phyloP scores from a whole-genome alignment of 371 early-diverging fungal species.

The Coemansia linderi region DNA sequence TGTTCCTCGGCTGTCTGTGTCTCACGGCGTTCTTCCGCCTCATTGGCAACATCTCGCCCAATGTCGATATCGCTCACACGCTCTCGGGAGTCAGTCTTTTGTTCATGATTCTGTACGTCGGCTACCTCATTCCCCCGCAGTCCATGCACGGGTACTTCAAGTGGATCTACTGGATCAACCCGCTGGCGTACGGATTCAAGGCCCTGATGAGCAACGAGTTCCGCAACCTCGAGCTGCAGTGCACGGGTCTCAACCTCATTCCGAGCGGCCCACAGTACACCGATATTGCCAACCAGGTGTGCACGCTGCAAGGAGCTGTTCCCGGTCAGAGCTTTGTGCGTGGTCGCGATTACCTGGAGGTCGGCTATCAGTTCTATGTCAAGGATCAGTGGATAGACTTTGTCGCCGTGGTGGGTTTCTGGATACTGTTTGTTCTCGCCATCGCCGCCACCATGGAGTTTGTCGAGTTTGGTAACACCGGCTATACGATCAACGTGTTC shows the following conservation, averaged over 20 bases:
- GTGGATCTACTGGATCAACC: slow-evolving; percentile 78
- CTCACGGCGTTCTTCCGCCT: slow-evolving; percentile 68
- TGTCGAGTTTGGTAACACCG: slow-evolving; percentile 60
- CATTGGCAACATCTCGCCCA: slow-evolving; percentile 61
- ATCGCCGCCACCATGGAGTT: slow-evolving; percentile 63
- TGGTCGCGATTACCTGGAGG: slow-evolving; percentile 65
- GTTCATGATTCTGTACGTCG: slow-evolving; percentile 64
- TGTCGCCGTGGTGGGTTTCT: slow-evolving; percentile 64
- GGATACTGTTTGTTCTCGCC: slow-evolving; percentile 59
- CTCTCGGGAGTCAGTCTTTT: slow-evolving; percentile 62
- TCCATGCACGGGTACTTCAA: slow-evolving; percentile 74
- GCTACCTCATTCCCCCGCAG: slow-evolving; percentile 66
- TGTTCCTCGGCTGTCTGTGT: slow-evolving; percentile 59
- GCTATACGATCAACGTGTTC: slow-evolving; percentile 65
- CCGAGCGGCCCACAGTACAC: slow-evolving; percentile 68
- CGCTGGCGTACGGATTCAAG: slow-evolving; percentile 72
- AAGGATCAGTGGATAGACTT: slow-evolving; percentile 67
- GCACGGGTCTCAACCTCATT: slow-evolving; percentile 57
- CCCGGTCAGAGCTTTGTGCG: slow-evolving; percentile 61
- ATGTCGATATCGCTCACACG: slow-evolving; percentile 63
- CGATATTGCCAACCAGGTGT: slow-evolving; percentile 62
- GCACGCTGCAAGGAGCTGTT: slow-evolving; percentile 63
- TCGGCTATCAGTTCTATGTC: slow-evolving; percentile 56
- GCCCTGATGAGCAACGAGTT: slow-evolving; percentile 75
- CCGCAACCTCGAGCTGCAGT: slow-evolving; percentile 61